phyloP scores from a whole-genome alignment of 73 alveolate species.

The Stentor coeruleus region DNA sequence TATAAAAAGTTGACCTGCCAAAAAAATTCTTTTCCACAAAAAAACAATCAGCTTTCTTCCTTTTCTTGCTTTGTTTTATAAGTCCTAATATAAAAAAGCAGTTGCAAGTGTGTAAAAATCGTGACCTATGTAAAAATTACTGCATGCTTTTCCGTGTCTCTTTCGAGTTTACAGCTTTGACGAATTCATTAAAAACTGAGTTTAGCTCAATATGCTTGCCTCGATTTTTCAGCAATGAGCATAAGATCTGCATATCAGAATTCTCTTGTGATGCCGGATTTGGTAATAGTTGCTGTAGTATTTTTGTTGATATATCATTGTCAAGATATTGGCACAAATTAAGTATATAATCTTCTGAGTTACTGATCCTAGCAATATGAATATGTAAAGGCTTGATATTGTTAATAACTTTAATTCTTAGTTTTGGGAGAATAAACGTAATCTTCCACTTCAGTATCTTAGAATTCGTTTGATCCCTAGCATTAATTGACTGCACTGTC shows the following conservation, averaged over 20 bases:
- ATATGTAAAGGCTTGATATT: neutral
- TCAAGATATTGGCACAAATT: neutral
- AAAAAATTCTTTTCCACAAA: constrained; percentile 12
- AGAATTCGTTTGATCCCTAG: neutral
- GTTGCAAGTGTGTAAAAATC: constrained; percentile 2
- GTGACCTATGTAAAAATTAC: constrained; percentile 1
- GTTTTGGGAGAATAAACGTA: neutral
- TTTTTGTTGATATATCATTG: neutral
- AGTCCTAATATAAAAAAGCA: neutral
- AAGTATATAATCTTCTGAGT: neutral
- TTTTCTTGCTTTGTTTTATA: neutral
- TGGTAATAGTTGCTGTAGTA: neutral
- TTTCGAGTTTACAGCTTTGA: neutral
- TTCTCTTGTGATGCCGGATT: neutral
- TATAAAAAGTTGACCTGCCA: constrained; percentile 9
- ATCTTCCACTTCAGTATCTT: neutral
- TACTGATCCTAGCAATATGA: neutral
- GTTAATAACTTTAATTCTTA: neutral
- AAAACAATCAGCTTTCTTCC: neutral
- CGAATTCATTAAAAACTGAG: neutral
- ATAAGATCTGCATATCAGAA: neutral
- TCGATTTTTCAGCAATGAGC: neutral
- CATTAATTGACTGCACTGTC: neutral
- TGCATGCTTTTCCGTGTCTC: neutral
- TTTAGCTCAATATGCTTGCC: neutral